phyloP scores from a whole-genome alignment of 257 asterid species.

The Solanum neorickii region DNA sequence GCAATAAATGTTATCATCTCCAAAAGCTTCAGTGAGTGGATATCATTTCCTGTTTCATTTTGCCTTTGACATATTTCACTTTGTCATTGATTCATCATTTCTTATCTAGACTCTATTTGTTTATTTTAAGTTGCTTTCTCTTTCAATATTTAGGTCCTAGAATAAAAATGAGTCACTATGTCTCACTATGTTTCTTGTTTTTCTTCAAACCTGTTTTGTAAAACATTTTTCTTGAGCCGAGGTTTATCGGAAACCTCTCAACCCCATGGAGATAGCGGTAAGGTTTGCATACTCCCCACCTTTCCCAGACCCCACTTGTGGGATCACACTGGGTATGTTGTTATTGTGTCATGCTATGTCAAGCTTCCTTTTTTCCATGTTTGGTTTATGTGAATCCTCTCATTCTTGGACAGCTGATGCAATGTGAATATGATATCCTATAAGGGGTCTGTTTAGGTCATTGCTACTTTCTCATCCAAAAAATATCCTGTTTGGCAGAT shows the following conservation, averaged over 20 bases:
- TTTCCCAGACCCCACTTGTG: not conserved
- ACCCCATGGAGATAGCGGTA: not conserved
- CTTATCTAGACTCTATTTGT: not conserved
- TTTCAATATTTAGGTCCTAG: not conserved
- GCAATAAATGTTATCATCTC: not conserved
- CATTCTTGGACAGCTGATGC: not conserved
- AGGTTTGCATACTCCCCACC: not conserved
- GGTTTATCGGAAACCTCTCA: not conserved
- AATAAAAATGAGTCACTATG: not conserved
- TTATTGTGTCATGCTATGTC: not conserved
- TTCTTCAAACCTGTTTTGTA: not conserved
- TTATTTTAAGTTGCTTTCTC: not conserved
- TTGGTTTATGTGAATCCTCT: not conserved
- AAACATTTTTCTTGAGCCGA: not conserved
- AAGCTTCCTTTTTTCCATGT: not conserved
- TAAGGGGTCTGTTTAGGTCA: not conserved
- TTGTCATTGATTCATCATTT: not conserved
- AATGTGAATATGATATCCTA: not conserved
- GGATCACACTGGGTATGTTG: not conserved
- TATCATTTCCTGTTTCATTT: not conserved
- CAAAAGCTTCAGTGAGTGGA: not conserved
- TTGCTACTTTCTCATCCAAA: not conserved
- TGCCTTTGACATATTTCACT: not conserved
- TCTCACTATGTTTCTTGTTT: not conserved
- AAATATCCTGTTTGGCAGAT: slow-evolving; percentile 30